These are phyloP conservation scores for Lactarius hengduanensis DNA, from an alignment of 768 basidiomycete species.

Conservation along the genomic window DNA sequence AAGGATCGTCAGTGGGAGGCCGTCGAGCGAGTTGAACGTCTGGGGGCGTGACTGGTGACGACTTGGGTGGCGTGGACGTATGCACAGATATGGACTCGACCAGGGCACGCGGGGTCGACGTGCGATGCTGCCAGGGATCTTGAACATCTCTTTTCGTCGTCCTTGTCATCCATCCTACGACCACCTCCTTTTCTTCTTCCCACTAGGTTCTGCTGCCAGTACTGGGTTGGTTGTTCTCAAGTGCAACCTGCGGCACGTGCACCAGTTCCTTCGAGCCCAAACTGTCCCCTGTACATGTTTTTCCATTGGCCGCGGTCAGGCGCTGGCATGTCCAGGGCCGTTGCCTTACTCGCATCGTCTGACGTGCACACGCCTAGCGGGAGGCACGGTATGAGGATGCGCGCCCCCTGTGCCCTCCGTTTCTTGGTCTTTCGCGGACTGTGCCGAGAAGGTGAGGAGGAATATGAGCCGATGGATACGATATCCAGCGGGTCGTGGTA, in stretches of 20 bases:
- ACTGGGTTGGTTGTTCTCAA: constrained; percentile 9
- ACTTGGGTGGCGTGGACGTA: no score
- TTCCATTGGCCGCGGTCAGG: no score
- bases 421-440: constrained; percentile 5
- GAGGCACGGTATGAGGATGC: not conserved
- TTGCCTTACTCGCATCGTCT: no score
- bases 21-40: constrained; percentile 1
- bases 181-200: not conserved
- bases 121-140: not conserved
- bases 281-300: not conserved
- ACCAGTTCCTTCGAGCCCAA: not conserved
- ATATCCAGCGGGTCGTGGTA: no score
- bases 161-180: not conserved
- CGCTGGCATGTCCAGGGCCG: no score
- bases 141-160: not conserved
- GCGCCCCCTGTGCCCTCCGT: not conserved
- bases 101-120: not conserved
- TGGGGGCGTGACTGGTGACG: not conserved
- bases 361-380: no score
- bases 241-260: constrained; percentile 6
- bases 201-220: not conserved
- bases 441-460: not conserved
- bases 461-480: not conserved
- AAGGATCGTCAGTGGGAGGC: constrained; percentile 11
- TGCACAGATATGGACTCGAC: no score